These are phyloP conservation scores for Cystobasidium ongulense DNA, from an alignment of 768 basidiomycete species.

Conservation along the genomic window DNA sequence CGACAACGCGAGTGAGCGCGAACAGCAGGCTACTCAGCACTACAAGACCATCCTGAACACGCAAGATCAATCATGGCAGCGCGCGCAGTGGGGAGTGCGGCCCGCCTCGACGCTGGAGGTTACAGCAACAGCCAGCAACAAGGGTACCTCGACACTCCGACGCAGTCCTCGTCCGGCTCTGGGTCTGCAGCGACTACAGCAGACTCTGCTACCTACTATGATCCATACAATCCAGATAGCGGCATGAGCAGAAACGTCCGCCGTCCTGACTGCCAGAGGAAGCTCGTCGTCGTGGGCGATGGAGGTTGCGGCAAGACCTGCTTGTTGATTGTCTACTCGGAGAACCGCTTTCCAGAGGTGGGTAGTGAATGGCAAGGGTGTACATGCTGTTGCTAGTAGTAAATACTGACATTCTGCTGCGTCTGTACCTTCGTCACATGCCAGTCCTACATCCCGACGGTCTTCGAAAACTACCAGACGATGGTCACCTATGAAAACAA, in stretches of 20 bases:
- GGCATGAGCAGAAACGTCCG: neutral
- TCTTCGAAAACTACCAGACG: constrained; percentile 93
- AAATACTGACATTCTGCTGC: too few species aligned
- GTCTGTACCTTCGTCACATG: neutral
- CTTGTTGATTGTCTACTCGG: constrained; percentile 87
- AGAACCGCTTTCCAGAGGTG: constrained; percentile 50
- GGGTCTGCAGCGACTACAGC: neutral
- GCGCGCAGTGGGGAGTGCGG: neutral
- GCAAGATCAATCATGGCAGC: too few species aligned
- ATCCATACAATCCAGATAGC: constrained; percentile 14
- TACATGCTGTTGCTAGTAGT: neutral
- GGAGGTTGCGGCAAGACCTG: constrained; percentile 55
- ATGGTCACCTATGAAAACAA: constrained; percentile 87
- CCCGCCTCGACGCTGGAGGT: neutral
- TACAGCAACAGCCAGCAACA: neutral
- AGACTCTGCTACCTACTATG: neutral
- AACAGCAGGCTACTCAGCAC: too few species aligned
- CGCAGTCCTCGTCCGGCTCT: neutral
- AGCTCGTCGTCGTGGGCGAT: constrained; percentile 27
- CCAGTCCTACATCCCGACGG: constrained; percentile 84
- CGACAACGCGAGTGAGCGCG: neutral
- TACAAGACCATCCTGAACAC: neutral
- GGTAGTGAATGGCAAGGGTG: too few species aligned
- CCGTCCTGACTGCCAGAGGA: constrained; percentile 13
- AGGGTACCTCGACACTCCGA: neutral